A percentile compares a stretch with the other conserved stretches of the same genome.
phyloP scores from a whole-genome alignment of 495 filamentous ascomycete species.

The Penicillium mononematosum region DNA sequence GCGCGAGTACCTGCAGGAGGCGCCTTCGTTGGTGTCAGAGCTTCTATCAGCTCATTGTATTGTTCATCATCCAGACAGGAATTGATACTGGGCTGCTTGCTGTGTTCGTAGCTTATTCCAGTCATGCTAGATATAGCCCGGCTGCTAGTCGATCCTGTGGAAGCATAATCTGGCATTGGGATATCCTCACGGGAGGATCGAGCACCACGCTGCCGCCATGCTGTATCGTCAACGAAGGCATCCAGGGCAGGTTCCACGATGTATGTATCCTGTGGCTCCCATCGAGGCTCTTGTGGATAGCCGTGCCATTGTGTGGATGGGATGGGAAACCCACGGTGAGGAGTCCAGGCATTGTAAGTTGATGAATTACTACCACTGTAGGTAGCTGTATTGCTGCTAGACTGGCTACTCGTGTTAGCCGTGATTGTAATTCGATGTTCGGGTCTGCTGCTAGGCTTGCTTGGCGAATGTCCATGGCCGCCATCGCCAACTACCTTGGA shows the following conservation, averaged over 20 bases:
- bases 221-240: conserved; percentile 32
- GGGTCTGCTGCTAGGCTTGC: conserved; percentile 20
- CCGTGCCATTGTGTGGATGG: conserved; percentile 19
- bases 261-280: conserved; percentile 30
- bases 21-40: conserved; percentile 43
- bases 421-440: conserved; percentile 16
- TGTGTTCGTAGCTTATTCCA: conserved; percentile 46
- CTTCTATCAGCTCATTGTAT: conserved; percentile 42
- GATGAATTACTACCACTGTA: conserved; percentile 12
- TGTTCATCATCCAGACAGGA: conserved; percentile 37
- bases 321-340: conserved; percentile 25
- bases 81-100: conserved; percentile 44
- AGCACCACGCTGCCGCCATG: conserved; percentile 38
- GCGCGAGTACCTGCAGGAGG: conserved; percentile 34
- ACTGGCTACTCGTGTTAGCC: conserved; percentile 16
- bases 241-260: conserved; percentile 31
- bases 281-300: conserved; percentile 11
- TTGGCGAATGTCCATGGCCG: conserved; percentile 53
- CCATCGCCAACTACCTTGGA: conserved; percentile 36
- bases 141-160: conserved; percentile 40
- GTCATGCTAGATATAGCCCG: conserved; percentile 45
- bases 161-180: conserved; percentile 54
- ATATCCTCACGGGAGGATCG: conserved; percentile 48
- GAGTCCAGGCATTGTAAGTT: conserved; percentile 28
- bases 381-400: conserved; percentile 12